Base-by-base conservation (phyloP, 768 basidiomycete genomes). In the Gloeopeniophorella convolvens region DNA sequence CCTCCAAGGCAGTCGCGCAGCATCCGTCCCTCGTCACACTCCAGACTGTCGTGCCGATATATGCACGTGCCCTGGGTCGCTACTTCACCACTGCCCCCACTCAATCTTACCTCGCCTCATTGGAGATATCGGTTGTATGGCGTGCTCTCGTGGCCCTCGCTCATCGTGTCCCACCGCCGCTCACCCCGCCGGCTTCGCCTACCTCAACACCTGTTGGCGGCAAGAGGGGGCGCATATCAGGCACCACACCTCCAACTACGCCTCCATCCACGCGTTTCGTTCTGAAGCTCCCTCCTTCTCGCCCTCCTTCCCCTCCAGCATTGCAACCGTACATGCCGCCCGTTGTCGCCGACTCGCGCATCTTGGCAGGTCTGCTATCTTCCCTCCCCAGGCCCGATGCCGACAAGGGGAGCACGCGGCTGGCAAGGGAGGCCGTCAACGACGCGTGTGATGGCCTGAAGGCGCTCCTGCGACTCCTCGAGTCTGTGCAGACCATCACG, bases 371-470 rank as follows among this genome's bases (percentile, higher is more conserved):
- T 37, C 69, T 87, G 23, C 68, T 90, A 36, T 69, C 64, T 37
- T 64, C 67, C 21, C 70, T 90, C 30, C 85, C 88, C 18, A 75
- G 79, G 8, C 87, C 89, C 27, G 61, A 56, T 12, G 66, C 66
- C n/a, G 72, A 72, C 42, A 75, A 71, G 26, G 71, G 70, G 53
- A 62, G 67, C 9, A 74, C 76, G 9, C 70, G 69, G 21, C 64
- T 86, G 8, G 88, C 89, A n/a, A 72, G 75, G 33, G 88, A 91
- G 62, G 89, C 85, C 5, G 86, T 90, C 9, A 82, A 85, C 46
- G 88, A 89, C 60, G 89, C 85, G 2, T 80, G 84, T 57, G 77
- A 75, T 47, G 83, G 79, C 13, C 67, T 90, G 23, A 68, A 72
- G 57, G 74, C 79, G 18, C 65, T 90, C 15, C 68, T 70, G 13